Evolutionary conservation across 2,329 filamentous ascomycete genomes (phyloP).

Genomic region (Aspergillus sp.): DNA sequence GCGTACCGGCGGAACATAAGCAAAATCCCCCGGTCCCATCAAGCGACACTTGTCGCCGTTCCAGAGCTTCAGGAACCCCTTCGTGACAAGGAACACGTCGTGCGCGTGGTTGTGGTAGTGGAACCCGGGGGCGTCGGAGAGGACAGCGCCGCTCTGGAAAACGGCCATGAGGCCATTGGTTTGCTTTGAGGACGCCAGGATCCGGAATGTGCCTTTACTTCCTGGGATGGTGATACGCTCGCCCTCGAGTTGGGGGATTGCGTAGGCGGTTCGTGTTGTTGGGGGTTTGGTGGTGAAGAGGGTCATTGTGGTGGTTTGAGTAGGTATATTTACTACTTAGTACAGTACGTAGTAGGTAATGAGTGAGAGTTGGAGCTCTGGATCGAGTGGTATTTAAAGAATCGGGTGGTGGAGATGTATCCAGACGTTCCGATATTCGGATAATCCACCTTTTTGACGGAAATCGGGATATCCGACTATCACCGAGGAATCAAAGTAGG

Average conservation of each 20-base stretch:
- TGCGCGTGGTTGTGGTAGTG: constrained; percentile 59
- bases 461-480: not conserved
- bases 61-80: constrained; percentile 58
- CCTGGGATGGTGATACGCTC: constrained; percentile 55
- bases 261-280: constrained; percentile 41
- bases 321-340: too few species aligned
- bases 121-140: constrained; percentile 46
- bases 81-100: constrained; percentile 58
- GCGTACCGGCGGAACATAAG: constrained; percentile 55
- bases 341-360: too few species aligned
- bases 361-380: too few species aligned
- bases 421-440: too few species aligned
- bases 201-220: constrained; percentile 53
- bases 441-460: not conserved
- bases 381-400: too few species aligned
- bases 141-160: constrained; percentile 50
- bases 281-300: constrained; percentile 37
- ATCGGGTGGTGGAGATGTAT: too few species aligned
- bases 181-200: constrained; percentile 54
- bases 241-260: constrained; percentile 51
- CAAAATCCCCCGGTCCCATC: constrained; percentile 57
- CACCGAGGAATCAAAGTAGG: not conserved
- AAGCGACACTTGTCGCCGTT: constrained; percentile 57
- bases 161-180: constrained; percentile 53
- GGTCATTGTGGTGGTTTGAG: constrained; percentile 19